phyloP scores from a whole-genome alignment of 169 alveolate species.

The Plasmodium adleri region DNA sequence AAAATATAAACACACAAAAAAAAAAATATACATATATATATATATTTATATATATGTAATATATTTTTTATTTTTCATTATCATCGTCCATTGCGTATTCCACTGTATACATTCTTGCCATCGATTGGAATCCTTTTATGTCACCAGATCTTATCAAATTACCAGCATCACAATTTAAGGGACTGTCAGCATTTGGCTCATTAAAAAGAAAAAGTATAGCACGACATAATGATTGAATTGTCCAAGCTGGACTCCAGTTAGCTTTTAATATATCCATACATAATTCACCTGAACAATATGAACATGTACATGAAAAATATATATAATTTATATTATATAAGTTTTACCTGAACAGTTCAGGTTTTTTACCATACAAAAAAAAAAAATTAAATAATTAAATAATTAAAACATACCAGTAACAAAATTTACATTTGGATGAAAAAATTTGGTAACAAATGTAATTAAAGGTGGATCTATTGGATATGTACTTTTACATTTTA shows the following conservation, averaged over 20 bases:
- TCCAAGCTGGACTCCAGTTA: constrained; percentile 98
- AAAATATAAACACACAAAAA: neutral
- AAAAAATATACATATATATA: neutral
- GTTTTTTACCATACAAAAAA: neutral
- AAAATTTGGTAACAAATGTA: constrained; percentile 93
- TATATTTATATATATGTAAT: neutral
- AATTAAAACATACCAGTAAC: constrained; percentile 88
- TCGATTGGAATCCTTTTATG: constrained; percentile 91
- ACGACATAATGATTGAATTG: constrained; percentile 93
- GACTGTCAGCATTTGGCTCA: constrained; percentile 97
- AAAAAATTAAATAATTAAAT: constrained; percentile 12
- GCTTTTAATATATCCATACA: constrained; percentile 95
- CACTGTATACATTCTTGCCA: constrained; percentile 96
- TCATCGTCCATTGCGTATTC: constrained; percentile 88
- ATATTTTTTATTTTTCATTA: neutral
- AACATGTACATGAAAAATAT: constrained; percentile 10
- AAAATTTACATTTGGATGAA: constrained; percentile 97
- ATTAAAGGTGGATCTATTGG: constrained; percentile 96
- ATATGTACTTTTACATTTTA: constrained; percentile 92
- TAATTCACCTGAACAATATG: constrained; percentile 88
- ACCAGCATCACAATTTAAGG: constrained; percentile 97
- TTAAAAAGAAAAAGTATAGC: constrained; percentile 92
- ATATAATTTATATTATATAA: neutral
- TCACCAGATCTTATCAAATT: constrained; percentile 95
- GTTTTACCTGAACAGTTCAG: neutral